These are phyloP conservation scores for Uronychia binucleata DNA, from an alignment of 73 alveolate species.

Conservation along the genomic window DNA sequence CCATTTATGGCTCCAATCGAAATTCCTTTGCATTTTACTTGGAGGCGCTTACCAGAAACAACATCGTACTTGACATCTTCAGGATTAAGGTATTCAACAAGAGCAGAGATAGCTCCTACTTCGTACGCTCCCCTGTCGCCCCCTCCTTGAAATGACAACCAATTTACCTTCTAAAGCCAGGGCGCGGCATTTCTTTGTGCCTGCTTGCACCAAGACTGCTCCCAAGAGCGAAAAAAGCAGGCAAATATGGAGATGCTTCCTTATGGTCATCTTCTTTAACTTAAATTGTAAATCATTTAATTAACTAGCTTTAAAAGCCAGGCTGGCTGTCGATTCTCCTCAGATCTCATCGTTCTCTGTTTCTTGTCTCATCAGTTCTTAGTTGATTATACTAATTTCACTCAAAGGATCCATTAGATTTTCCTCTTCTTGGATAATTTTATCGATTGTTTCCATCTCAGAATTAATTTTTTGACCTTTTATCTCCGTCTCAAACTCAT, in stretches of 20 bases:
- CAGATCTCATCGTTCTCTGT: too few relatives aligned
- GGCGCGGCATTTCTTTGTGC: not conserved
- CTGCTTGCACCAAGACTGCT: not conserved
- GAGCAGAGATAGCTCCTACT: constrained; percentile 60
- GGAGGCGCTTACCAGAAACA: constrained; percentile 70
- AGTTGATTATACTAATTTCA: too few relatives aligned
- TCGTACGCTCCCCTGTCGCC: constrained; percentile 77
- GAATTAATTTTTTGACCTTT: too few relatives aligned
- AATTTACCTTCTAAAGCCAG: not conserved
- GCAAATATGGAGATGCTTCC: not conserved
- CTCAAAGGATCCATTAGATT: too few relatives aligned
- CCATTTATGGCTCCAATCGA: constrained; percentile 79
- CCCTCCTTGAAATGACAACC: constrained; percentile 51
- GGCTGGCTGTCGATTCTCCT: too few relatives aligned
- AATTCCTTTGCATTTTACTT: too few relatives aligned
- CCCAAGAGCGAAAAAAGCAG: not conserved
- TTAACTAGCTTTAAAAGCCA: too few relatives aligned
- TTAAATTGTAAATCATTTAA: too few relatives aligned
- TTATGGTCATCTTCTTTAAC: not conserved
- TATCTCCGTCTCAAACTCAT: too few relatives aligned
- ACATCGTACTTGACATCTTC: constrained; percentile 59
- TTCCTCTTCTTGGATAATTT: too few relatives aligned
- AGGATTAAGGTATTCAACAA: constrained; percentile 32
- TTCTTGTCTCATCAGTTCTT: too few relatives aligned
- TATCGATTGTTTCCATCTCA: too few relatives aligned